Evolutionary conservation across 78 protist species (phyloP).

Genomic region (Dictyostelium intermedium): DNA sequence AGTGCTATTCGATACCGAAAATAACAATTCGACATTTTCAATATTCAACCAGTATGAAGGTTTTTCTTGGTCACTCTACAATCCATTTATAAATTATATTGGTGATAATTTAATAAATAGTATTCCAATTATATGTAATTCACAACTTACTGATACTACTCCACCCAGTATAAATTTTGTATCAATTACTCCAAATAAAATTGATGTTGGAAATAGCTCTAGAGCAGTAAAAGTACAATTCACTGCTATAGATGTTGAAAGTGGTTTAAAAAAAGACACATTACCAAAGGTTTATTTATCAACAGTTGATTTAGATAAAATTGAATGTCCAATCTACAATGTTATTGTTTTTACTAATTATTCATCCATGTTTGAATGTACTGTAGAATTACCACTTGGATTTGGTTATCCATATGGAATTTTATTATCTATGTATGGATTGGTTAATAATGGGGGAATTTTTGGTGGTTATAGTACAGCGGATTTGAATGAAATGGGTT

Average conservation of each 20-base stretch:
- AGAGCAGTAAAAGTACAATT: background rate
- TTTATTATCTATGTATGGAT: background rate
- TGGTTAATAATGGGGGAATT: background rate
- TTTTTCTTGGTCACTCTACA: background rate
- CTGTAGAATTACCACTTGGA: background rate
- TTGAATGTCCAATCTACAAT: background rate
- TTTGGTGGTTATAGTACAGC: background rate
- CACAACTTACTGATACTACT: background rate
- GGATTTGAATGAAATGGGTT: background rate
- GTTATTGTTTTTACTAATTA: background rate
- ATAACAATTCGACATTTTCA: background rate
- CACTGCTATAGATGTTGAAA: background rate
- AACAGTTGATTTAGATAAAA: background rate
- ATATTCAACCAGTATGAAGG: background rate
- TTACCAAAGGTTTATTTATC: background rate
- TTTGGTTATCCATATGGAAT: constrained; percentile 6
- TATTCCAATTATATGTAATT: background rate
- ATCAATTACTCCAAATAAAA: background rate
- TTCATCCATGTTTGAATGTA: background rate
- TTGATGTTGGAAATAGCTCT: background rate
- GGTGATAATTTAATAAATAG: background rate
- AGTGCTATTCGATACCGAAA: background rate
- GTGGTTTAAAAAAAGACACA: background rate
- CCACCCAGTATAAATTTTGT: background rate
- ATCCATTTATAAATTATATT: background rate